Conservation (phyloP, 306 rosid species). For the Hippophae gyantsensis region DNA sequence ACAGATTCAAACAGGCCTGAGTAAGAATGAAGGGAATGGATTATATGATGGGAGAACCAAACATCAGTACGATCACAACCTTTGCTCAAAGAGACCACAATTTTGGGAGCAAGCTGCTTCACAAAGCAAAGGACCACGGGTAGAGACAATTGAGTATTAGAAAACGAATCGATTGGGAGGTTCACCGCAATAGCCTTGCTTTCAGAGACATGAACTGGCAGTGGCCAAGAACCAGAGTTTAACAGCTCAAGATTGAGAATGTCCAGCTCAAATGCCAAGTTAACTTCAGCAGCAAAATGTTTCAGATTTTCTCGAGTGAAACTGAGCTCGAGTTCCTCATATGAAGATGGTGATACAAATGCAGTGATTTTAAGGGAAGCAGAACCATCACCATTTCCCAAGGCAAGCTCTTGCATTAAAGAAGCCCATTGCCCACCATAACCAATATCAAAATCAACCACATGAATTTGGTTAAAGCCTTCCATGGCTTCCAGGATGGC, state of each 20-base stretch:
- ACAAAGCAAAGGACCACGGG: conserved; percentile 56
- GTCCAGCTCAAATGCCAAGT: conserved; percentile 61
- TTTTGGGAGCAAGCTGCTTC: conserved; percentile 69
- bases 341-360: conserved; percentile 43
- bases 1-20: conserved; percentile 58
- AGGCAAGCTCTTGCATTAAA: conserved; percentile 74
- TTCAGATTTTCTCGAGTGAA: conserved; percentile 67
- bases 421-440: conserved; percentile 97
- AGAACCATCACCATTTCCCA: conserved; percentile 38
- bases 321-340: conserved; percentile 59
- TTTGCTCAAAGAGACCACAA: conserved; percentile 62
- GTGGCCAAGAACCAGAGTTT: conserved; percentile 58
- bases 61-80: conserved; percentile 53
- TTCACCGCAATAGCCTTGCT: conserved; percentile 63
- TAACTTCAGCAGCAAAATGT: conserved; percentile 60
- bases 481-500: conserved; percentile 77
- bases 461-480: conserved; percentile 50
- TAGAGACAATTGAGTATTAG: conserved; percentile 32
- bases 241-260: conserved; percentile 44
- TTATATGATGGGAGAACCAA: conserved; percentile 50
- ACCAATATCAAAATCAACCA: conserved; percentile 80
- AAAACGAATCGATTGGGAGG: conserved; percentile 50
- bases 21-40: conserved; percentile 43
- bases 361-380: conserved; percentile 72
- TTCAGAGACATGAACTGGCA: conserved; percentile 34